Evolutionary conservation across 805 yeast genomes (phyloP), one percentile per base, ranked within the genome.

Genomic region (Isabelozyma pseudorhagii): DNA sequence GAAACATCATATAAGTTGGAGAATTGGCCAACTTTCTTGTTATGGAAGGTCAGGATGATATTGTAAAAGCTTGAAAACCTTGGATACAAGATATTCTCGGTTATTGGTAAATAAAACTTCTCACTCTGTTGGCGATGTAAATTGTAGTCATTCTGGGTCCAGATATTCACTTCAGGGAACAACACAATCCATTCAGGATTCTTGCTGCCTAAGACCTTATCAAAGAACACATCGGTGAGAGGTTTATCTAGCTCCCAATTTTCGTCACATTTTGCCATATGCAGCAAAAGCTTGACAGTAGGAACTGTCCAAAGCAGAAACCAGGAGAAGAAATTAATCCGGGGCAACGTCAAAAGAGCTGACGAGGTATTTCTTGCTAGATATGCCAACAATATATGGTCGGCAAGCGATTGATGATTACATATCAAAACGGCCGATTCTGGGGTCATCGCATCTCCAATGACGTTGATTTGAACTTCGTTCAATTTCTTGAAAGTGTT

Each of bases 101-200:
- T 74, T 13, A 64, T 67, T 0, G 93, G 89, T n/a, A 87, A 70
- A 48, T 77, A 85, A 57, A 77, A 82, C 49, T 77, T 75, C 40
- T 77, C 78, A 44, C 84, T 75, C 52, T 83, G 74, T 29, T 77
- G 73, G 39, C 75, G 71, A 52, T 90, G 96, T 40, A 78, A 46
- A 58, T 63, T 54, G 43, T 71, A 62, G 42, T 75, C 74, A 38
- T 77, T 77, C 9, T 77, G 71, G 0, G 84, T 79, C 64, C 81
- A 79, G 7, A 87, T 80, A 58, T 87, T 87, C 4, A 88, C 97
- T 65, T 92, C 97, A 0, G 97, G 97, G 55, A 91, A 91, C 8
- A 88, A 54, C 0, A 84, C 82, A 0, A 90, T 57, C 89, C 96
- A 84, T 55, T 80, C 78, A 27, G 71, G 72, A n/a, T 56, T 61